Base-by-base conservation (phyloP, 805 yeast species). In the Pichia ethanolica region DNA sequence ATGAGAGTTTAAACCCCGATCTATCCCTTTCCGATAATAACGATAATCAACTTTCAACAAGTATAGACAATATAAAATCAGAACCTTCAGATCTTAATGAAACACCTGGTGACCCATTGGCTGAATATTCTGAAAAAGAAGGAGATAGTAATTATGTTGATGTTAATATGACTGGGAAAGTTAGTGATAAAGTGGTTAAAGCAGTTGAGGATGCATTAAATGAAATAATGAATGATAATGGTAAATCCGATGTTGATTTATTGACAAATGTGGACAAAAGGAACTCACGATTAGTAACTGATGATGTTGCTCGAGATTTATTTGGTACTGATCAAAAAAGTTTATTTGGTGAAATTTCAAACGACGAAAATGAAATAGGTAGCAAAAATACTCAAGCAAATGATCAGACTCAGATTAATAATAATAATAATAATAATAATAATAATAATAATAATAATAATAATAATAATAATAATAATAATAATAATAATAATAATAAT, bases 131-230 rank as follows among this genome's bases (percentile, higher is more conserved):
- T 8, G 68, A 61, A 32, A 61, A 52, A 6, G 62, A 58, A 28
- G 59, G 35, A 20, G 42, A 39, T 10, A 36, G 49, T 6, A 53
- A 46, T 11, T 60, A 66, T 1, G 68, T 65, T 13, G 66, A 69
- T 25, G 70, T 68, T 8, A 56, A 56, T 36, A 64, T 63, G 37
- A 62, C 65, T 4, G 54, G 55, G 7, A 61, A 55, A 36, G 71
- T 74, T 4, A 71, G 76, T 45, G 71, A 73, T 4, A 69, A 64
- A 14, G 82, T 77, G 0, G 63, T 81, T 5, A 69, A 71, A 46
- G 87, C 88, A 0, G 85, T 83, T 20, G 86, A 82, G 58, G 81
- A 78, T 59, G 89, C 86, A 3, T 73, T 84, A 49, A 75, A 74
- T 30, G 79, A 81, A 53, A 82, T 83, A 35, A 77, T 78, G 74